Conservation (phyloP, 768 basidiomycete genomes). For the Podaxis rugospora region DNA sequence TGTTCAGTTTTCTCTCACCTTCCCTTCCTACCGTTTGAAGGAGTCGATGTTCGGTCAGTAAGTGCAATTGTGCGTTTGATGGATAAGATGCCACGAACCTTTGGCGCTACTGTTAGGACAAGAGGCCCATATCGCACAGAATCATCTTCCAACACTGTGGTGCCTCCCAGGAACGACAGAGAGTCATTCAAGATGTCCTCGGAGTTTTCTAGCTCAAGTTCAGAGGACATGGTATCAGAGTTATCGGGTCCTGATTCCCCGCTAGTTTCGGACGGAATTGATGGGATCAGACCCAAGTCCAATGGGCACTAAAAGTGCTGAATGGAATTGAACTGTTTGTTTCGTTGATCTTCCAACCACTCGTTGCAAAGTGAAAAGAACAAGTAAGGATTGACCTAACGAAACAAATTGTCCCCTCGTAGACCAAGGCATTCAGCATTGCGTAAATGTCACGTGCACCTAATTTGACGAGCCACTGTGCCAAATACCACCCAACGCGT, state of each 20-base stretch:
- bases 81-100: conserved; percentile 34
- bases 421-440: neutral
- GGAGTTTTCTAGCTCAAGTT: conserved; percentile 16
- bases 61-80: conserved; percentile 36
- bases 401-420: neutral
- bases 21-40: conserved; percentile 8
- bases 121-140: conserved; percentile 51
- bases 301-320: neutral
- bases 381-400: neutral
- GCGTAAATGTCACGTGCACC: conserved; percentile 1
- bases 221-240: neutral
- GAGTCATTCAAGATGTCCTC: conserved; percentile 55
- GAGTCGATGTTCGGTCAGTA: conserved; percentile 29
- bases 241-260: neutral
- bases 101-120: conserved; percentile 49
- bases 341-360: too few species aligned
- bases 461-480: neutral
- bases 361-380: neutral
- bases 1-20: neutral
- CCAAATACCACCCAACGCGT: conserved; percentile 7
- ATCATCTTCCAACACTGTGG: conserved; percentile 36
- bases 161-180: conserved; percentile 45
- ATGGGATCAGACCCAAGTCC: neutral
- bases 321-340: too few species aligned
- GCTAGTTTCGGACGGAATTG: neutral